Percentiles rank a stretch among this genome's conserved stretches.
Evolutionary conservation across 1,284 basidiomycete species (phyloP).

Genomic region (Ustilago bromivora): DNA sequence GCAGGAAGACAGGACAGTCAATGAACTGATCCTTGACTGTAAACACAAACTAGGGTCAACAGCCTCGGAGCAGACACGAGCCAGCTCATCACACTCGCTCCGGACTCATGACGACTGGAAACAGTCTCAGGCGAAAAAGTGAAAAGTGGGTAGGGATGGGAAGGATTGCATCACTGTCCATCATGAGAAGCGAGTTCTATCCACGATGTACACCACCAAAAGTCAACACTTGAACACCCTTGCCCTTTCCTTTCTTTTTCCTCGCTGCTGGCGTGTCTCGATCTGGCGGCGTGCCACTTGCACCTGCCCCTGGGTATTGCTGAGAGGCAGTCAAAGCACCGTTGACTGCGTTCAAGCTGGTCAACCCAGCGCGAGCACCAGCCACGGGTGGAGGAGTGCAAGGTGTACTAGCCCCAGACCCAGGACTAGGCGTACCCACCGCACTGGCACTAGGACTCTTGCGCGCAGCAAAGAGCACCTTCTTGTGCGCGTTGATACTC

Average conservation of each 20-base stretch:
- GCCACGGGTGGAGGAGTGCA: constrained; percentile 14
- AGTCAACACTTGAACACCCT: constrained; percentile 50
- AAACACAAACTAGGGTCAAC: background rate
- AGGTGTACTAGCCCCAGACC: constrained; percentile 26
- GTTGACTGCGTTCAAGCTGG: constrained; percentile 21
- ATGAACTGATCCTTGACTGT: background rate
- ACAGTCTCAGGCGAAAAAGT: background rate
- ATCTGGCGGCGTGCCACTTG: background rate
- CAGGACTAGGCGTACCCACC: constrained; percentile 2
- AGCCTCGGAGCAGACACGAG: background rate
- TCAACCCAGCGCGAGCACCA: background rate
- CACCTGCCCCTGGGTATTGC: background rate
- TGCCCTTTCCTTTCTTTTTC: constrained; percentile 53
- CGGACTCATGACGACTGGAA: no score
- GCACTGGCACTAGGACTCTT: background rate
- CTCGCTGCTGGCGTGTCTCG: constrained; percentile 12
- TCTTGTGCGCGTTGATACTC: constrained; percentile 61
- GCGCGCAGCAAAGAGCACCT: constrained; percentile 46
- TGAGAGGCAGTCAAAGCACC: constrained; percentile 35
- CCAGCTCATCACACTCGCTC: background rate
- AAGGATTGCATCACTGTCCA: background rate
- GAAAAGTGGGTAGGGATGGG: background rate
- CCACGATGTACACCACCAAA: constrained; percentile 59
- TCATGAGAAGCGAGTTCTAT: background rate
- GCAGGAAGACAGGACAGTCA: background rate